Base-by-base conservation (phyloP, 495 filamentous ascomycete species). In the Sordaria brevicollis region DNA sequence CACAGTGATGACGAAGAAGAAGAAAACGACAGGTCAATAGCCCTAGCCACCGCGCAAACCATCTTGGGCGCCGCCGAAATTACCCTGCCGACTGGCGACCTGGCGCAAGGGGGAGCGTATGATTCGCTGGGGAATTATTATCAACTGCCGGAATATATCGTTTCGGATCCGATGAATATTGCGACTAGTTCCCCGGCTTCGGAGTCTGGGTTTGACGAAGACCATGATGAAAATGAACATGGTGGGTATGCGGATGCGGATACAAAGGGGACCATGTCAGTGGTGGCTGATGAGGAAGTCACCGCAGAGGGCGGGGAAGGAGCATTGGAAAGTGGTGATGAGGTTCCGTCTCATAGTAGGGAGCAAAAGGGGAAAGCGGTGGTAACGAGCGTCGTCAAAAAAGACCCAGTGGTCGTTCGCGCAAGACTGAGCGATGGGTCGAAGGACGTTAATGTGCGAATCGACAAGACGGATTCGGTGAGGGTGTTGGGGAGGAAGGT, bases 71-170 rank as follows among this genome's bases (percentile, higher is more conserved):
- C 94, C 1, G 89, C 88, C 8, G 93, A 88, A 6, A 85, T 96
- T 41, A 96, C 91, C 2, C 81, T 95, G 39, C 93, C 93, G 2
- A 93, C 88, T 0, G 89, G 89, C 33, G 85, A 94, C 76, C 75
- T 93, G 10, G 86, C 86, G 17, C 84, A 90, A 43, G 49, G 49
- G 4, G 93, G 93, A 3, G 89, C 86, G 8, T 97, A 93, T 73
- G 94, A 97, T 79, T 83, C 89, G 43, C 80, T 87, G 57, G 94
- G 94, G 0, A 89, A 88, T 54, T 83, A 90, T 69, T 97, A 97
- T 76, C 82, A 87, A 8, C 72, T 97, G 21, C 92, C 92, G 6
- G 87, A 89, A 75, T 90, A 91, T 78, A 86, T 95, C 31, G 88
- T 94, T 9, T 82, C 86, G 66, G 91, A 94, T 77, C 94, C 94